phyloP scores from a whole-genome alignment of 1,139 yeast genomes.

The Magnusiomyces fungicola region DNA sequence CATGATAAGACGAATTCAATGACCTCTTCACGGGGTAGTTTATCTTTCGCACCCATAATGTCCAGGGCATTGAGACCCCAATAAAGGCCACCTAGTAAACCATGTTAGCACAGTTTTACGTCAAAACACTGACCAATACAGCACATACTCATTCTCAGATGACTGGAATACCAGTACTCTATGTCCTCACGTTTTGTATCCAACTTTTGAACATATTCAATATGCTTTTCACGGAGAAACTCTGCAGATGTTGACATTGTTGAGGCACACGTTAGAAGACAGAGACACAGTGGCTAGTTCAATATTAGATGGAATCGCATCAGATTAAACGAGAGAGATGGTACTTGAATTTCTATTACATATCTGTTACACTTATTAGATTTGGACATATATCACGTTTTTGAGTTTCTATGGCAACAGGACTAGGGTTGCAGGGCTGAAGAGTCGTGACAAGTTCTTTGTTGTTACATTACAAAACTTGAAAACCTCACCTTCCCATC shows the following conservation, averaged over 20 bases:
- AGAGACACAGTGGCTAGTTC: too few species aligned
- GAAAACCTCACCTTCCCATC: too few species aligned
- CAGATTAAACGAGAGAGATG: too few species aligned
- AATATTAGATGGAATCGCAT: too few species aligned
- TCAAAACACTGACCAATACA: background rate
- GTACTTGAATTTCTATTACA: too few species aligned
- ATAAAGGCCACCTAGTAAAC: slow-evolving; percentile 57
- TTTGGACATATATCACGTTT: too few species aligned
- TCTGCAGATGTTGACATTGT: background rate
- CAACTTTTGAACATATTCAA: slow-evolving; percentile 44
- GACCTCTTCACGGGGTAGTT: slow-evolving; percentile 55
- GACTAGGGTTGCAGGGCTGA: too few species aligned
- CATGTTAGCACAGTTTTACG: slow-evolving; percentile 7
- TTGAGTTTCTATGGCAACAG: too few species aligned
- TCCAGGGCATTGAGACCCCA: slow-evolving; percentile 88
- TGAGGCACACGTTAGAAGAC: too few species aligned
- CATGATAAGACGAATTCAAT: slow-evolving; percentile 63
- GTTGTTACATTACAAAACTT: too few species aligned
- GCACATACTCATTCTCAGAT: slow-evolving; percentile 55
- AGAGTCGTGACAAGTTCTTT: too few species aligned
- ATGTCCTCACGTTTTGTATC: slow-evolving; percentile 49
- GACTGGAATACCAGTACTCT: slow-evolving; percentile 88
- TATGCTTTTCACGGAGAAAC: slow-evolving; percentile 41
- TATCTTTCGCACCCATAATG: slow-evolving; percentile 49
- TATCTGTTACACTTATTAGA: too few species aligned